Percentiles rank a stretch among this genome's conserved stretches.
Evolutionary conservation across 495 filamentous ascomycete genomes (phyloP).

Genomic region (Aspergillus sparsus): DNA sequence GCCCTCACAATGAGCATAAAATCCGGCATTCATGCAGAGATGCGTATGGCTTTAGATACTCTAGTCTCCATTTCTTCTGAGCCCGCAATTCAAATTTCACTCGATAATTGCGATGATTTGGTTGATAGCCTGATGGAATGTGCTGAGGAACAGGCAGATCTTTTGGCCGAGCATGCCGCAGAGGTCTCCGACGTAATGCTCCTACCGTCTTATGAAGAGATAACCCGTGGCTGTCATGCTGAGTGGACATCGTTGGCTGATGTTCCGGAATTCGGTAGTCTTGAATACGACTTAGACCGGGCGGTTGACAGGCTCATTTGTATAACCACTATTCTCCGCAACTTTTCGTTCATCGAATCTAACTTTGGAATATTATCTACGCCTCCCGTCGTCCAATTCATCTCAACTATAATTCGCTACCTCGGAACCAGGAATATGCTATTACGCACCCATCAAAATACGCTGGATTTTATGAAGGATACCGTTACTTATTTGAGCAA

Average conservation of each 20-base stretch:
- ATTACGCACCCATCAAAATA: constrained; percentile 75
- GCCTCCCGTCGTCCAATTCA: constrained; percentile 72
- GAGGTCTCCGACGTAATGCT: constrained; percentile 83
- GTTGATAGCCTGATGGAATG: constrained; percentile 87
- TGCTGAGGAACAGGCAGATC: constrained; percentile 81
- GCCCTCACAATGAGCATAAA: constrained; percentile 92
- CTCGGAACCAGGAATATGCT: constrained; percentile 89
- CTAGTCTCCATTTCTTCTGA: constrained; percentile 72
- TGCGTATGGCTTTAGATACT: constrained; percentile 83
- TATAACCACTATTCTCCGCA: constrained; percentile 89
- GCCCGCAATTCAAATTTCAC: constrained; percentile 57
- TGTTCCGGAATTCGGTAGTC: constrained; percentile 70
- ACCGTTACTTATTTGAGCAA: constrained; percentile 86
- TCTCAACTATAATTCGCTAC: constrained; percentile 78
- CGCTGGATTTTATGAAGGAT: constrained; percentile 96
- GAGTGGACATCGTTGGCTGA: constrained; percentile 72
- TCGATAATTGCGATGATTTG: constrained; percentile 82
- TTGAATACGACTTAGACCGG: constrained; percentile 79
- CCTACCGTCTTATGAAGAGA: constrained; percentile 82
- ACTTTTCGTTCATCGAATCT: constrained; percentile 80
- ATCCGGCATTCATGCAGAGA: constrained; percentile 84
- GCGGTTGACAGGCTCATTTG: constrained; percentile 85
- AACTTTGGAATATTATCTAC: constrained; percentile 75
- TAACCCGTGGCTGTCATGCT: constrained; percentile 69
- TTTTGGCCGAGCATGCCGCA: constrained; percentile 73